Evolutionary conservation across 176 grass and related monocot species (phyloP), one percentile per base, ranked within the genome.

Genomic region (Raddia distichophylla): DNA sequence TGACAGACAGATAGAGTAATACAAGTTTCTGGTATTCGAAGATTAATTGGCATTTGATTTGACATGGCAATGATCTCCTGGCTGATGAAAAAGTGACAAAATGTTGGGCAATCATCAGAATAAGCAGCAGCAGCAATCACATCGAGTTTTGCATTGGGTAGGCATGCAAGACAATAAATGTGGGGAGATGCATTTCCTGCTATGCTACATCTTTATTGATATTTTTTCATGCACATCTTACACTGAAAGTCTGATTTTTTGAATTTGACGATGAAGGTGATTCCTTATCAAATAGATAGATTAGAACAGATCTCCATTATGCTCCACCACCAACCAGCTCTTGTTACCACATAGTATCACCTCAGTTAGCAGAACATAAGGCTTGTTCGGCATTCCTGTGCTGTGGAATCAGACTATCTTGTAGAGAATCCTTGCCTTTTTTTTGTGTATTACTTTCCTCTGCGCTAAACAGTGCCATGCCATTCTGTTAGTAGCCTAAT

Each of bases 231-330:
- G 49, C 1, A 3, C 7, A 1, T 10, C 2, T 14, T 48, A 14
- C 7, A 54, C 15, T 18, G 5, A 69, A 69, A 40, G 15, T 40
- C 14, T 45, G 52, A 27, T 27, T 27, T 27, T 27, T 27, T 27
- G 22, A 75, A 42, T 22, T 75, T 33, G 11, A 50, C 32, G 37
- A 40, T 58, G 0, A 49, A 27, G 10, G 20, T 0, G 12, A 58
- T 75, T 60, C 55, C 40, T 57, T 58, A 19, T 59, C 52, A 35
- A 59, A 45, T 60, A 75, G 37, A 45, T 60, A 75, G 37, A 44
- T 60, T 44, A 4, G 37, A 34, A 74, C 50, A 57, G 8, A 45
- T 18, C 10, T 60, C 18, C 17, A 20, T 5, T 32, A 77, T 17
- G 15, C 50, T 53, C 15, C 50, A 18, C 8, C 9, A 54, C 14